A percentile compares a stretch with the other conserved stretches of the same genome.
Evolutionary conservation across 2,329 filamentous ascomycete genomes (phyloP).

Genomic region (Pseudodiploospora longispora): DNA sequence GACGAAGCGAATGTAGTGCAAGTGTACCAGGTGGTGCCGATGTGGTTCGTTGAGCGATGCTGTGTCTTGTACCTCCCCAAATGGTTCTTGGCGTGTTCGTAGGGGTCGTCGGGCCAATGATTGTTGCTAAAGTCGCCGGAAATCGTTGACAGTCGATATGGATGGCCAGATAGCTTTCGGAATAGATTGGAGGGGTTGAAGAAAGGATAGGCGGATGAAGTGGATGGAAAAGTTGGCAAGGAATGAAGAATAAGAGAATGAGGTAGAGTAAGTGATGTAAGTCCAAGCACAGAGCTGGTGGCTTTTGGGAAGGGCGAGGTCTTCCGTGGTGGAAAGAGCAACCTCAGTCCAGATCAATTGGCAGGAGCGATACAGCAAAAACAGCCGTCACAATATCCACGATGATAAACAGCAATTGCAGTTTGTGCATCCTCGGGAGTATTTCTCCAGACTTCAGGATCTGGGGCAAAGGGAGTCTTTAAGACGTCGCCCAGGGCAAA

Average conservation of each 20-base stretch:
- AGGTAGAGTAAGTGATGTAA: neutral
- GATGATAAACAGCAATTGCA: conserved; percentile 1
- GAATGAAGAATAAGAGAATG: neutral
- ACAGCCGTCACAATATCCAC: neutral
- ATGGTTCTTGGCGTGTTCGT: neutral
- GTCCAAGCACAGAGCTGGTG: neutral
- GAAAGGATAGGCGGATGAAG: neutral
- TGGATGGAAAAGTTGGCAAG: neutral
- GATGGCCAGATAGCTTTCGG: neutral
- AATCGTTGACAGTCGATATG: neutral
- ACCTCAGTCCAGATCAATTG: neutral
- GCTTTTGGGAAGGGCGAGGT: neutral
- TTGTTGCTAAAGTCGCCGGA: neutral
- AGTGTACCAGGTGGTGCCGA: neutral
- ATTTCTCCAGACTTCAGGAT: neutral
- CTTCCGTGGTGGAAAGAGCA: conserved; percentile 2
- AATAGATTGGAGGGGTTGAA: neutral
- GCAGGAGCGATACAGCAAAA: neutral
- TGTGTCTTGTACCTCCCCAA: conserved; percentile 4
- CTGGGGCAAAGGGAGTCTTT: conserved; percentile 7
- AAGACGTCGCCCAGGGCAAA: conserved; percentile 3
- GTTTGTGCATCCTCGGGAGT: neutral
- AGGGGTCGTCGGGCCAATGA: neutral
- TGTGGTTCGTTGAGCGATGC: conserved; percentile 5
- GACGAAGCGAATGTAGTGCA: conserved; percentile 7